Evolutionary conservation across 768 basidiomycete species (phyloP).

Genomic region (Hygrophoropsis aurantiaca): DNA sequence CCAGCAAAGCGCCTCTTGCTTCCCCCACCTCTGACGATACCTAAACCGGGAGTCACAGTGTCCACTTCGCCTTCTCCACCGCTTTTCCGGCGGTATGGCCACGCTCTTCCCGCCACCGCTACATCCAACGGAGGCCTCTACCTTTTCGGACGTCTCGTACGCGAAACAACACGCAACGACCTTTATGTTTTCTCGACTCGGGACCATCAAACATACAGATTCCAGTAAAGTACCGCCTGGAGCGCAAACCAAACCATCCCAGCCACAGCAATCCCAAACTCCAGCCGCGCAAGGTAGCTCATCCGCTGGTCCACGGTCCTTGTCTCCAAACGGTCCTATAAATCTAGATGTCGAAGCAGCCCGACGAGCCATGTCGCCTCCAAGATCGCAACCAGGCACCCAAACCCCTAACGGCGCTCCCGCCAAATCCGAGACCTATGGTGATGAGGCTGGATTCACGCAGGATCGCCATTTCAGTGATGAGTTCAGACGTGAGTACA

Average conservation of each 20-base stretch:
- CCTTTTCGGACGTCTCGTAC: conserved; percentile 95
- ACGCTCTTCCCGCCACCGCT: conserved; percentile 80
- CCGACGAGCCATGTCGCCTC: conserved; percentile 69
- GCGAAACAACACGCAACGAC: conserved; percentile 88
- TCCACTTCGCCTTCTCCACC: conserved; percentile 73
- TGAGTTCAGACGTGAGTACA: conserved; percentile 73
- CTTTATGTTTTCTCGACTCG: conserved; percentile 86
- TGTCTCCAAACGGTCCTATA: conserved; percentile 58
- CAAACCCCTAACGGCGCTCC: conserved; percentile 32
- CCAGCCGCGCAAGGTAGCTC: conserved; percentile 25
- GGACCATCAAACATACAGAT: conserved; percentile 91
- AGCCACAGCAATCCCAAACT: conserved; percentile 25
- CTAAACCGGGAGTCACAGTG: conserved; percentile 61
- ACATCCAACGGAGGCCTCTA: conserved; percentile 87
- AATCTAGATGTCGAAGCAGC: conserved; percentile 51
- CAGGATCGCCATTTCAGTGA: conserved; percentile 64
- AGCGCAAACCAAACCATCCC: conserved; percentile 4
- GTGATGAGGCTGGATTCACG: conserved; percentile 59
- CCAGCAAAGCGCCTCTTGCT: conserved; percentile 71
- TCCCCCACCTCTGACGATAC: conserved; percentile 62
- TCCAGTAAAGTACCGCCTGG: conserved; percentile 42
- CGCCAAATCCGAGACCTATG: conserved; percentile 30
- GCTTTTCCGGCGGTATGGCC: conserved; percentile 96
- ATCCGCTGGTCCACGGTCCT: conserved; percentile 46
- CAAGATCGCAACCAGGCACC: conserved; percentile 43